These are phyloP conservation scores for Dipodascopsis uninucleata DNA, from an alignment of 805 yeast genomes.

Conservation along the genomic window DNA sequence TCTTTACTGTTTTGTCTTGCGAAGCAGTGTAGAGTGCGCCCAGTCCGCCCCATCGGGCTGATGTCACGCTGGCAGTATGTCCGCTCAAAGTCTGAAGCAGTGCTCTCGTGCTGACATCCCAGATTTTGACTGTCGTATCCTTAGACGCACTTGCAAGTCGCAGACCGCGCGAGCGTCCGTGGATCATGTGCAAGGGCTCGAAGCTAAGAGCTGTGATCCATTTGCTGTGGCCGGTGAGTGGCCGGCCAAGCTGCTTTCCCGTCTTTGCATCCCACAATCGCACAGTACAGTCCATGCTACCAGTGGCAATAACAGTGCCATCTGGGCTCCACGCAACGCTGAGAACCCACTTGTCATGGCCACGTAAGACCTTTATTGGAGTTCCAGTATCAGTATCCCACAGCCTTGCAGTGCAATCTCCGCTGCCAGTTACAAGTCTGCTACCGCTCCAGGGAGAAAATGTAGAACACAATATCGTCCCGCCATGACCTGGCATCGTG, in stretches of 20 bases:
- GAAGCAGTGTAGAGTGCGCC: conserved; percentile 83
- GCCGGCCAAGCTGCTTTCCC: conserved; percentile 70
- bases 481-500: conserved; percentile 92
- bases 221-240: conserved; percentile 76
- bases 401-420: conserved; percentile 90
- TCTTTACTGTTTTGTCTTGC: conserved; percentile 89
- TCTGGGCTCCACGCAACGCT: conserved; percentile 91
- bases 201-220: conserved; percentile 88
- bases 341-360: conserved; percentile 91
- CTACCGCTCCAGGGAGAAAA: conserved; percentile 66
- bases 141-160: conserved; percentile 83
- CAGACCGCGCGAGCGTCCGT: conserved; percentile 56
- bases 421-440: conserved; percentile 85
- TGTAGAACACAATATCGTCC: conserved; percentile 85
- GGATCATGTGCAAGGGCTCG: conserved; percentile 87
- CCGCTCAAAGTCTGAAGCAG: conserved; percentile 75
- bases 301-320: conserved; percentile 88
- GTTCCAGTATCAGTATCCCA: conserved; percentile 98
- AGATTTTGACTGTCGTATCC: conserved; percentile 81
- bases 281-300: conserved; percentile 88
- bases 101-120: conserved; percentile 76
- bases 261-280: conserved; percentile 79
- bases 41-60: conserved; percentile 96
- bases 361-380: conserved; percentile 71
- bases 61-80: conserved; percentile 82